phyloP scores from a whole-genome alignment of 2,329 filamentous ascomycete genomes.

The Exophiala phaeomuriformis region DNA sequence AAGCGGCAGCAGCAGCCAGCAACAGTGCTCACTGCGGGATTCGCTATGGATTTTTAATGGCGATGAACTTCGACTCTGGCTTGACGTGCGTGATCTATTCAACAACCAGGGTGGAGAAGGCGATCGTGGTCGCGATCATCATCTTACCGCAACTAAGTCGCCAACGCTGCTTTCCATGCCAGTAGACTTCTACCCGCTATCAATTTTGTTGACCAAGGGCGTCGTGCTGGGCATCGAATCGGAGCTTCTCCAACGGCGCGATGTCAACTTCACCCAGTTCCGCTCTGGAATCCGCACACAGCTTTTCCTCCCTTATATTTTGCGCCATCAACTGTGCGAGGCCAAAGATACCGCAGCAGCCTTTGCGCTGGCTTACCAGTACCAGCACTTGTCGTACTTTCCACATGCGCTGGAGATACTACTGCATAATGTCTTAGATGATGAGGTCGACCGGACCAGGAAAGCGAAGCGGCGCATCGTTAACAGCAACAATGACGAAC shows the following conservation, averaged over 20 bases:
- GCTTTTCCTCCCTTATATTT: conserved; percentile 80
- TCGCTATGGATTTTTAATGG: conserved; percentile 96
- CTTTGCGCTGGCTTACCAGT: conserved; percentile 72
- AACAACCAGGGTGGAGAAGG: conserved; percentile 56
- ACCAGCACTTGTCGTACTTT: conserved; percentile 83
- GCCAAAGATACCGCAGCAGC: conserved; percentile 69
- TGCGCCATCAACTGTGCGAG: conserved; percentile 68
- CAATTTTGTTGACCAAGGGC: conserved; percentile 78
- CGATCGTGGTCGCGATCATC: too few relatives aligned
- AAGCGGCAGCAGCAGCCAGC: conserved; percentile 35
- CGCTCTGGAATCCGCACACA: conserved; percentile 85
- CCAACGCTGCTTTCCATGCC: conserved; percentile 60
- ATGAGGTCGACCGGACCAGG: conserved; percentile 65
- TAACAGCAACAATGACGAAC: conserved; percentile 24
- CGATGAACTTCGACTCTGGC: conserved; percentile 76
- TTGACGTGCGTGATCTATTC: conserved; percentile 77
- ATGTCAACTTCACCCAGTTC: conserved; percentile 84
- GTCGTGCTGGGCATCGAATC: conserved; percentile 86
- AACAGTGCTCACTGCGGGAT: conserved; percentile 59
- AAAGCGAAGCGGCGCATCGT: conserved; percentile 8
- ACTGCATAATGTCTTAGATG: conserved; percentile 85
- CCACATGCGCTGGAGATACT: conserved; percentile 87
- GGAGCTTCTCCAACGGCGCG: conserved; percentile 84
- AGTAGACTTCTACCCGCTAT: conserved; percentile 93
- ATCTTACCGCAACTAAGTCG: background rate